Percentiles rank a stretch among this genome's conserved stretches.
phyloP scores from a whole-genome alignment of 495 filamentous ascomycete genomes.

The Penicillium coprophilum region DNA sequence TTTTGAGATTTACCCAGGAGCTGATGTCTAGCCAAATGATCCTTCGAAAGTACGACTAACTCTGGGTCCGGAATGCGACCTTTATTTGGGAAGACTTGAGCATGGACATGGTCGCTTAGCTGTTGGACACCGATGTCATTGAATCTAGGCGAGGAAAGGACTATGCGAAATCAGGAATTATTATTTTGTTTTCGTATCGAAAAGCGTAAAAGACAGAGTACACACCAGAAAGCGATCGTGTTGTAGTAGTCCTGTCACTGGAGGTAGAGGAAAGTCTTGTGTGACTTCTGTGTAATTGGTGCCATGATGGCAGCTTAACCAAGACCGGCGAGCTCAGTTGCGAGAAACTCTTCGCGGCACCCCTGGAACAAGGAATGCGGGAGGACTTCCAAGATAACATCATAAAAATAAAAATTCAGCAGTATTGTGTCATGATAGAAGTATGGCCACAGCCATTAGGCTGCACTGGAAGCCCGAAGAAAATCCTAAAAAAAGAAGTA shows the following conservation, averaged over 20 bases:
- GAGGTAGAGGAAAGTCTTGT: slow-evolving; percentile 29
- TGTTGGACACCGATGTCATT: slow-evolving; percentile 96
- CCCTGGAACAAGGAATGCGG: slow-evolving; percentile 39
- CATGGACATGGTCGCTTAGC: slow-evolving; percentile 74
- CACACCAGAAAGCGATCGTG: slow-evolving; percentile 41
- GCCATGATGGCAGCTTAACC: slow-evolving; percentile 21
- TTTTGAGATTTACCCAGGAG: slow-evolving; percentile 88
- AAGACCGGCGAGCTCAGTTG: slow-evolving; percentile 27
- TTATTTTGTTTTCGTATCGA: slow-evolving; percentile 1
- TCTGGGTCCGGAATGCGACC: slow-evolving; percentile 59
- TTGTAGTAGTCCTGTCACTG: slow-evolving; percentile 21
- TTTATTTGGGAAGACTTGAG: slow-evolving; percentile 75
- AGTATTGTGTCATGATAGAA: slow-evolving; percentile 28
- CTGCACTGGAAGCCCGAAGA: slow-evolving; percentile 7
- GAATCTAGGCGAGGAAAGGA: slow-evolving; percentile 63
- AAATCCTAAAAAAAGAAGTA: background rate
- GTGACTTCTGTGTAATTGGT: slow-evolving; percentile 1
- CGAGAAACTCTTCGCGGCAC: slow-evolving; percentile 32
- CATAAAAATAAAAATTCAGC: slow-evolving; percentile 1
- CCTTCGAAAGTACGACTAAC: slow-evolving; percentile 72
- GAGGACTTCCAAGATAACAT: slow-evolving; percentile 35
- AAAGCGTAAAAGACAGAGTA: background rate
- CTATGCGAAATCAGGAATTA: slow-evolving; percentile 38
- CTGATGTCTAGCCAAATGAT: slow-evolving; percentile 84
- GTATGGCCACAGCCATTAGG: slow-evolving; percentile 15